phyloP scores from a whole-genome alignment of 2,329 filamentous ascomycete genomes.

The Sporothrix curviconia region DNA sequence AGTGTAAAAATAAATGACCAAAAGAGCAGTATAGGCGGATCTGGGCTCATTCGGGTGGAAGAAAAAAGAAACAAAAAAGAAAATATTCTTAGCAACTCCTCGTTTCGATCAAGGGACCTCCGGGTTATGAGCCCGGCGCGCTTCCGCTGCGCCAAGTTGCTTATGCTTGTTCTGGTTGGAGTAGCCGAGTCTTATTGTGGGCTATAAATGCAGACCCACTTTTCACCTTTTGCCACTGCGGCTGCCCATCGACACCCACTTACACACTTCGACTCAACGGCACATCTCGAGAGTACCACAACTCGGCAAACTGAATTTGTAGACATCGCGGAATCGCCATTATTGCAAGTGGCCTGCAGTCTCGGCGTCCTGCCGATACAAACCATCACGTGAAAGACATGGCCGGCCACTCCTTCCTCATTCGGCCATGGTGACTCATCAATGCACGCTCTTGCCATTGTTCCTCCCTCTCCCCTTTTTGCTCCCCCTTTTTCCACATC shows the following conservation, averaged over 20 bases:
- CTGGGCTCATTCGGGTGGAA: neutral
- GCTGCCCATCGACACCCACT: too few species aligned
- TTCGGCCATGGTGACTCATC: neutral
- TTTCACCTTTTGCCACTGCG: too few species aligned
- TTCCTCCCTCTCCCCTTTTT: neutral
- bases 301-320: too few species aligned
- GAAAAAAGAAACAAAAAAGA: neutral
- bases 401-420: too few species aligned
- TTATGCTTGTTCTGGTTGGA: neutral
- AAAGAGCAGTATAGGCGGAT: neutral
- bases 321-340: too few species aligned
- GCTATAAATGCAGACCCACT: neutral
- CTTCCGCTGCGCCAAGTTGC: constrained; percentile 18
- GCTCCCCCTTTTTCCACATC: neutral
- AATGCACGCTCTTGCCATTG: neutral
- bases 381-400: too few species aligned
- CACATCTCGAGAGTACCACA: too few species aligned
- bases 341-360: too few species aligned
- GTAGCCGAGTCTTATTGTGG: neutral
- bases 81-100: constrained; percentile 9
- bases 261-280: too few species aligned
- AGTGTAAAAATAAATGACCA: neutral
- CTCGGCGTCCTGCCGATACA: too few species aligned
- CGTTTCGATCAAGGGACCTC: constrained; percentile 17
- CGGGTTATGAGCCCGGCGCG: constrained; percentile 19